Evolutionary conservation across 805 yeast species (phyloP).

Genomic region (Candida methanosorbosa): DNA sequence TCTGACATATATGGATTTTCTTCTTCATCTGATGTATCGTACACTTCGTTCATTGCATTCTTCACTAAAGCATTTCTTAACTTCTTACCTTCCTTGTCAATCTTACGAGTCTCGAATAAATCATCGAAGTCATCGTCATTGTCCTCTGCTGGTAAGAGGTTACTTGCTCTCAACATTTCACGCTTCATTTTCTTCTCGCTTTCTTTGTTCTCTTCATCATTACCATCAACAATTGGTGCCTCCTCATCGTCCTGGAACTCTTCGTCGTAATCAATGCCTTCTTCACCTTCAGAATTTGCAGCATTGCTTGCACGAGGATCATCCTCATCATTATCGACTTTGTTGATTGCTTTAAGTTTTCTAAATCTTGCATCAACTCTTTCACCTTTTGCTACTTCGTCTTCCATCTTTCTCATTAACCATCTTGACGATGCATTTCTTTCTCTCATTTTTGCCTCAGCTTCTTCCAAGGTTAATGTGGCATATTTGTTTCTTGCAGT

Average conservation of each 20-base stretch:
- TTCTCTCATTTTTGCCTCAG: slow-evolving; percentile 89
- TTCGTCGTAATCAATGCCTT: slow-evolving; percentile 90
- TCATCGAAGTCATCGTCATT: slow-evolving; percentile 54
- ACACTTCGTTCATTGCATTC: slow-evolving; percentile 80
- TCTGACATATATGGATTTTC: slow-evolving; percentile 71
- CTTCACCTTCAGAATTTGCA: slow-evolving; percentile 77
- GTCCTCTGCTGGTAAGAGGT: slow-evolving; percentile 53
- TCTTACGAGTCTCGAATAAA: slow-evolving; percentile 56
- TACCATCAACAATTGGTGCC: slow-evolving; percentile 91
- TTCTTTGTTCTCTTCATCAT: slow-evolving; percentile 89
- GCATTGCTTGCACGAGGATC: slow-evolving; percentile 34
- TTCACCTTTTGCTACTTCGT: slow-evolving; percentile 47
- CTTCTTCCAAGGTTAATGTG: slow-evolving; percentile 90
- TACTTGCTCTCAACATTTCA: slow-evolving; percentile 78
- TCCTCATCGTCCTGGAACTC: slow-evolving; percentile 98
- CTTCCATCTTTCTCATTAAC: slow-evolving; percentile 87
- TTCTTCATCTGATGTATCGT: slow-evolving; percentile 78
- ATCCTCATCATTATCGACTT: slow-evolving; percentile 26
- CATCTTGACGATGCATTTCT: slow-evolving; percentile 65
- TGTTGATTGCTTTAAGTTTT: slow-evolving; percentile 26
- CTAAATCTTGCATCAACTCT: slow-evolving; percentile 43
- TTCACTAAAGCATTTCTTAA: slow-evolving; percentile 76
- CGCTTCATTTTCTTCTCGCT: slow-evolving; percentile 77
- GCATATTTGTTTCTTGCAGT: slow-evolving; percentile 92
- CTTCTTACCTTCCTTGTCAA: slow-evolving; percentile 86